Percentiles rank a stretch among this genome's conserved stretches.
Conservation (phyloP, 805 yeast genomes). For the Tetrapisispora pingtungensis region DNA sequence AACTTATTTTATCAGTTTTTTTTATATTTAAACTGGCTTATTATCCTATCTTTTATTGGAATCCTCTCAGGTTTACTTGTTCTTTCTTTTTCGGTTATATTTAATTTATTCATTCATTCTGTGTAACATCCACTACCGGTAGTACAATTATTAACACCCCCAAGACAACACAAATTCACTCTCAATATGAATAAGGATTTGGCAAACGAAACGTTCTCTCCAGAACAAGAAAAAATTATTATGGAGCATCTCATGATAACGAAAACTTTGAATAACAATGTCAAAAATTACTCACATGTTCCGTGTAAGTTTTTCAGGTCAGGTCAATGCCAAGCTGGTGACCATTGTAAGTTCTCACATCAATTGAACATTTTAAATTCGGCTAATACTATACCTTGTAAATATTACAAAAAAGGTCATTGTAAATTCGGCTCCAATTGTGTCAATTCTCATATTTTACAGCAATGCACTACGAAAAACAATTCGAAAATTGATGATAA, state of each 20-base stretch:
- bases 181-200: neutral
- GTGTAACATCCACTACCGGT: too few species aligned
- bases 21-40: too few species aligned
- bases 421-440: conserved; percentile 93
- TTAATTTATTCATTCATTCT: too few species aligned
- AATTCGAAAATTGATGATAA: too few species aligned
- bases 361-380: conserved; percentile 41
- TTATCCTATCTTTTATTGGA: too few species aligned
- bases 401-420: conserved; percentile 91
- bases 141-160: too few species aligned
- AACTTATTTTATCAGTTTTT: too few species aligned
- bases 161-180: neutral
- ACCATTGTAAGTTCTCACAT: conserved; percentile 85
- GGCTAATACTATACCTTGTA: conserved; percentile 47
- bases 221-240: conserved; percentile 21
- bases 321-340: conserved; percentile 93
- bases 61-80: too few species aligned
- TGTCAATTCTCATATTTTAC: conserved; percentile 72
- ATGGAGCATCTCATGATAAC: conserved; percentile 22
- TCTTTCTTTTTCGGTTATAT: too few species aligned
- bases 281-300: conserved; percentile 52
- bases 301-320: conserved; percentile 92
- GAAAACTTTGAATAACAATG: conserved; percentile 13
- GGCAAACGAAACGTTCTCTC: conserved; percentile 4
- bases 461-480: neutral